phyloP scores from a whole-genome alignment of 176 grass and related monocot genomes.

The Raddia guianensis region DNA sequence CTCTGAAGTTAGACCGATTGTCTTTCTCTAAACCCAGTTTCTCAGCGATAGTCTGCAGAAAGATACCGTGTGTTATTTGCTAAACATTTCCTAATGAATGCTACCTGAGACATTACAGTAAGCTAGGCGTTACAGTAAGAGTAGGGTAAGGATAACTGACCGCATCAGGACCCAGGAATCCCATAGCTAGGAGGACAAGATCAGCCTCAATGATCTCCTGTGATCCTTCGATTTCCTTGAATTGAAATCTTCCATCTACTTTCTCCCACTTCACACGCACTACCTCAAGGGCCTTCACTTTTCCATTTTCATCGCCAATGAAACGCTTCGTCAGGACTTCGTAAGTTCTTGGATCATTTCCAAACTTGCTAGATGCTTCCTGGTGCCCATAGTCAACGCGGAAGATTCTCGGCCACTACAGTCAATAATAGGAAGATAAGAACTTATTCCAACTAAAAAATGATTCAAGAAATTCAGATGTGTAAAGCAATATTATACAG shows the following conservation, averaged over 20 bases:
- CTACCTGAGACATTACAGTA: constrained; percentile 10
- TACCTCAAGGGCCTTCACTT: constrained; percentile 79
- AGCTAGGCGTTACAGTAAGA: neutral
- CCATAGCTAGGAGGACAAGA: constrained; percentile 96
- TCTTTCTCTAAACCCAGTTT: constrained; percentile 79
- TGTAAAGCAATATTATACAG: neutral
- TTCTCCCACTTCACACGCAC: constrained; percentile 75
- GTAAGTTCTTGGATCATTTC: constrained; percentile 90
- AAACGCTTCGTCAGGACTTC: constrained; percentile 87
- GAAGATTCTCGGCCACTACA: constrained; percentile 93
- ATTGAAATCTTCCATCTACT: constrained; percentile 63
- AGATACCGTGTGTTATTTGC: constrained; percentile 37
- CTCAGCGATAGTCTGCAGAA: constrained; percentile 67
- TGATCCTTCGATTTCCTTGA: constrained; percentile 81
- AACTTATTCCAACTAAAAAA: constrained; percentile 28
- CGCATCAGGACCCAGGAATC: constrained; percentile 87
- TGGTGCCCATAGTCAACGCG: constrained; percentile 94
- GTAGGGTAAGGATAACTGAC: constrained; percentile 50
- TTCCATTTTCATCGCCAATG: constrained; percentile 80
- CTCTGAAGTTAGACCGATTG: constrained; percentile 91
- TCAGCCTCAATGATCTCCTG: constrained; percentile 91
- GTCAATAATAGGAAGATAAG: constrained; percentile 32
- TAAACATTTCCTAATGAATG: neutral
- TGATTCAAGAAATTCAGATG: constrained; percentile 11
- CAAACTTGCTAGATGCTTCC: constrained; percentile 86